Percentiles rank a stretch among this genome's conserved stretches.
Evolutionary conservation across 495 filamentous ascomycete species (phyloP).

Genomic region (Physcia stellaris): DNA sequence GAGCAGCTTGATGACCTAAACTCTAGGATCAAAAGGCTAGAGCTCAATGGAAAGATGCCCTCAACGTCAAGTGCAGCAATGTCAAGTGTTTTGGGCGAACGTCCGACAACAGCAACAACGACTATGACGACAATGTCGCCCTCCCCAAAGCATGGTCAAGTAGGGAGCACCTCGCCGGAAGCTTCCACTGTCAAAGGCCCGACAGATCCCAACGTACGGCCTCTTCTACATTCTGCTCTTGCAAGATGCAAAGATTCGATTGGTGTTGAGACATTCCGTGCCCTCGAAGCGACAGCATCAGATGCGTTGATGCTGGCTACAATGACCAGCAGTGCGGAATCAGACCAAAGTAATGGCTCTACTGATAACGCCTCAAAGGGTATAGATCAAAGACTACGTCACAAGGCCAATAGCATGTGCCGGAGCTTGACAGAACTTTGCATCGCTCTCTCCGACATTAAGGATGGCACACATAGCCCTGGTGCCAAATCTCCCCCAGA

Average conservation of each 20-base stretch:
- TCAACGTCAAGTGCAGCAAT: constrained; percentile 67
- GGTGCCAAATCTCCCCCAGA: constrained; percentile 12
- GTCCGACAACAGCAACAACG: constrained; percentile 81
- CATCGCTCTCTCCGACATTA: constrained; percentile 61
- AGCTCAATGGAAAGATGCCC: constrained; percentile 76
- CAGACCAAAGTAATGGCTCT: constrained; percentile 48
- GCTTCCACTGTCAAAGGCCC: constrained; percentile 18
- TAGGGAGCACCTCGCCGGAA: constrained; percentile 36
- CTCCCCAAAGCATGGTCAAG: constrained; percentile 57
- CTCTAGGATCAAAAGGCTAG: constrained; percentile 82
- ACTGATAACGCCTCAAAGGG: constrained; percentile 44
- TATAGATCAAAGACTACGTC: constrained; percentile 64
- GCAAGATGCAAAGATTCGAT: constrained; percentile 57
- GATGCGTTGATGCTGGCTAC: constrained; percentile 67
- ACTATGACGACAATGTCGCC: constrained; percentile 87
- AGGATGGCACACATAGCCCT: constrained; percentile 1
- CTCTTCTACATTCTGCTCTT: constrained; percentile 67
- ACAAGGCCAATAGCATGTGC: constrained; percentile 88
- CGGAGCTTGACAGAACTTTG: constrained; percentile 86
- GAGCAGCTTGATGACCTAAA: constrained; percentile 96
- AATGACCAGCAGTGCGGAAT: constrained; percentile 52
- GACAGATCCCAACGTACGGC: constrained; percentile 42
- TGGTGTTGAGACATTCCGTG: constrained; percentile 55
- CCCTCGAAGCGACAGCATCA: constrained; percentile 67
- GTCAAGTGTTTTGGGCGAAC: constrained; percentile 53